Percentiles rank a stretch among this genome's conserved stretches.
Conservation (phyloP, 768 basidiomycete genomes). For the Candolleomyces efflorescens region DNA sequence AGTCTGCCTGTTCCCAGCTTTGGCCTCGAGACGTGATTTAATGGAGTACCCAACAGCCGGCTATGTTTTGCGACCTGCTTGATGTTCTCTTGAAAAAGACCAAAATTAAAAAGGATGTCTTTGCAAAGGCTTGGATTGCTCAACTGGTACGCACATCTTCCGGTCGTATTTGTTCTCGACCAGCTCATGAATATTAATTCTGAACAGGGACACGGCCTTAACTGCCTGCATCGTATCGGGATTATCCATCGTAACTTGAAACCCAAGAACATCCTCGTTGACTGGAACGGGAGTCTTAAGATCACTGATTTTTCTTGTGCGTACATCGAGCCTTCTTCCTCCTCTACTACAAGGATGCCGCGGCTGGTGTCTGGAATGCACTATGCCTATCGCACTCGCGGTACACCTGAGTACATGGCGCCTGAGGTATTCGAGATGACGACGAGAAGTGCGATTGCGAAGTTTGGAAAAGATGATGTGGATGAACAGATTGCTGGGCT, state of each 20-base stretch:
- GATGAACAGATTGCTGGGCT: neutral
- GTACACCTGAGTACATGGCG: neutral
- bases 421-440: neutral
- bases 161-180: neutral
- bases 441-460: neutral
- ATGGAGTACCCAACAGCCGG: neutral
- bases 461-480: neutral
- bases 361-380: neutral
- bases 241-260: conserved; percentile 17
- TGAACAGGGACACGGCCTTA: conserved; percentile 1
- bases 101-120: neutral
- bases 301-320: conserved; percentile 10
- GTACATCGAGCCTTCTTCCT: neutral
- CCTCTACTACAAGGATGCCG: neutral
- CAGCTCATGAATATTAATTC: neutral
- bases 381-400: neutral
- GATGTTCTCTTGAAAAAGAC: neutral
- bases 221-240: conserved; percentile 12
- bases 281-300: conserved; percentile 10
- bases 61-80: neutral
- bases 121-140: neutral
- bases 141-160: neutral
- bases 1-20: neutral
- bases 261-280: conserved; percentile 15
- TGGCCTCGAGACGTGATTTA: neutral